phyloP scores from a whole-genome alignment of 164 flowering plant genomes.

The Chloranthus sessilifolius region DNA sequence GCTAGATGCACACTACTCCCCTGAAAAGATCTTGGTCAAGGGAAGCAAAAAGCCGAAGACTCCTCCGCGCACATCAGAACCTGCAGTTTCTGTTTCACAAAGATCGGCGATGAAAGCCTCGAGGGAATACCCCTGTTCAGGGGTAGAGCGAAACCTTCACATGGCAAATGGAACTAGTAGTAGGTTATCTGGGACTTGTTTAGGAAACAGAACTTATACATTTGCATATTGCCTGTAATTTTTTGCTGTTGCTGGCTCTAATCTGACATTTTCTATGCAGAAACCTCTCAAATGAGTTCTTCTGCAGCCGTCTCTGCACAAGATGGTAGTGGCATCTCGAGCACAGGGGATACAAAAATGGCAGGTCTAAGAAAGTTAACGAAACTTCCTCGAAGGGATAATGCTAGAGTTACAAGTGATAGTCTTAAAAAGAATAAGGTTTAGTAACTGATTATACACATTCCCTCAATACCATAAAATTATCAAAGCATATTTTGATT shows the following conservation, averaged over 20 bases:
- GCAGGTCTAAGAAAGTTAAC: constrained; percentile 45
- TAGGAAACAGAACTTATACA: neutral
- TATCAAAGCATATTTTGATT: neutral
- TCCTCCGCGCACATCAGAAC: constrained; percentile 17
- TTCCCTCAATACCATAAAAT: neutral
- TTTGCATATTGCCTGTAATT: neutral
- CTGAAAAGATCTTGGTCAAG: constrained; percentile 23
- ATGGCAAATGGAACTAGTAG: constrained; percentile 41
- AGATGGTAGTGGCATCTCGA: constrained; percentile 24
- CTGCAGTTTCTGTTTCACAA: constrained; percentile 22
- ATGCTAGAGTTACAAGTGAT: constrained; percentile 17
- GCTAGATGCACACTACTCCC: constrained; percentile 13
- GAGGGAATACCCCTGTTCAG: constrained; percentile 32
- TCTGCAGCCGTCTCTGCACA: constrained; percentile 17
- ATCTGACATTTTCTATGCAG: constrained; percentile 23
- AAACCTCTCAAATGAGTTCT: constrained; percentile 25
- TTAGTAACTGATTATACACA: neutral
- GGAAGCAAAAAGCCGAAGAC: constrained; percentile 25
- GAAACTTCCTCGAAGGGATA: constrained; percentile 30
- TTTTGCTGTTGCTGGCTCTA: constrained; percentile 5
- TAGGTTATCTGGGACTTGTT: constrained; percentile 17
- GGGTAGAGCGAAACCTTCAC: constrained; percentile 24
- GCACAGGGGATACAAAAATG: constrained; percentile 32
- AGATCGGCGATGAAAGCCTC: constrained; percentile 28
- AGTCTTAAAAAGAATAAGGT: constrained; percentile 51